Evolutionary conservation across 2,329 filamentous ascomycete species (phyloP), one percentile per base, ranked within the genome.

Genomic region (Cyphellophora attinorum): DNA sequence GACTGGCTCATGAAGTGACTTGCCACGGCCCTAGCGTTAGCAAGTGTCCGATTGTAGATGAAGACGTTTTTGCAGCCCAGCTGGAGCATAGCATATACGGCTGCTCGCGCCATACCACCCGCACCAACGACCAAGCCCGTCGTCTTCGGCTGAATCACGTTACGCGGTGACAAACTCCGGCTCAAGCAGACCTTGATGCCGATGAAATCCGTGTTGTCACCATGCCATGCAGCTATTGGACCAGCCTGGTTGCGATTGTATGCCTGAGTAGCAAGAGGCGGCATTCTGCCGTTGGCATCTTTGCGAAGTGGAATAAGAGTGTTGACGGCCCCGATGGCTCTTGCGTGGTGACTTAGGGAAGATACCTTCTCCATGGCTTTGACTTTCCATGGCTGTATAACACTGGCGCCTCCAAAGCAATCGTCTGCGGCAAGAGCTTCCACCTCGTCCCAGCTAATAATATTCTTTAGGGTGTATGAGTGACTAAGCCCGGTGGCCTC

Each of bases 31-130:
- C 77, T 67, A 0, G 82, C 81, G 33, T 79, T 79, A n/a, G 66
- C 63, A 2, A 68, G 42, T 0, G 81, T 86, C 17, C 83, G 69
- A 49, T 89, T 88, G 54, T 74, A 78, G 14, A 89, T 71, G 45
- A 81, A 77, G 31, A 89, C 81, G 44, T 82, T 81, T 40, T 75
- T 74, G 31, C 85, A 81, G 3, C 82, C 83, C 5, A 88, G 65
- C 47, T 83, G 80, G 15, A 88, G 66, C 72, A 89, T 76, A 2
- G 82, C 77, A 47, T 89, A 89, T 2, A 85, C 72, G 2, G 81
- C 79, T 3, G 82, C 81, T 40, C 83, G 70, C 6, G 80, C 82
- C 81, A 88, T 88, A 5, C 83, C 82, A 28, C 72, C 72, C n/a
- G 72, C 70, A 6, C 72, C 72, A 42, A 74, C 63, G 3, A 76